phyloP scores from a whole-genome alignment of 495 filamentous ascomycete genomes.

The Annulohypoxylon maeteangense region DNA sequence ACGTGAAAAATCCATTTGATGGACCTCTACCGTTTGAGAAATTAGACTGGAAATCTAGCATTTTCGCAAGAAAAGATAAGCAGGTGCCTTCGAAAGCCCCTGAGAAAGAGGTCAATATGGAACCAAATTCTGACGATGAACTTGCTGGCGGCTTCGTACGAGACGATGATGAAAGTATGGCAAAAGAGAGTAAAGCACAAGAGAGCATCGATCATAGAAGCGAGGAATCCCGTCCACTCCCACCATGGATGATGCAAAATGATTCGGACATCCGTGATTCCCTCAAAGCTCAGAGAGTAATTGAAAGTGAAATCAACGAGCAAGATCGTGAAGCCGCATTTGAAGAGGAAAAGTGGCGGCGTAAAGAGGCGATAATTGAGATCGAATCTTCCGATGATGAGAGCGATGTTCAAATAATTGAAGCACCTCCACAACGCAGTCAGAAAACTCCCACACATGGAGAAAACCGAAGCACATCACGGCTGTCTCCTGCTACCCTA shows the following conservation, averaged over 20 bases:
- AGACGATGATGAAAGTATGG: conserved; percentile 51
- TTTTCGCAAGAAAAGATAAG: conserved; percentile 63
- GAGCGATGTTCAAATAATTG: conserved; percentile 67
- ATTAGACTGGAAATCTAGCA: conserved; percentile 72
- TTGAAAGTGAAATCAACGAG: conserved; percentile 59
- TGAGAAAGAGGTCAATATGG: conserved; percentile 38
- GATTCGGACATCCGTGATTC: conserved; percentile 63
- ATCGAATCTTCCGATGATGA: conserved; percentile 60
- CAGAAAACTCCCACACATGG: conserved; percentile 21
- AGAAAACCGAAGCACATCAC: conserved; percentile 17
- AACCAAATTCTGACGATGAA: conserved; percentile 58
- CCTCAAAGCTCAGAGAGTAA: conserved; percentile 56
- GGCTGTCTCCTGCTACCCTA: conserved; percentile 39
- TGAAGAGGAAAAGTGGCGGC: conserved; percentile 55
- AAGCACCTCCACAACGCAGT: conserved; percentile 49
- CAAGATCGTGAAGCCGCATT: conserved; percentile 64
- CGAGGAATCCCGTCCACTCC: conserved; percentile 65
- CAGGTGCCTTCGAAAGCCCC: conserved; percentile 37
- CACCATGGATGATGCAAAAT: conserved; percentile 82
- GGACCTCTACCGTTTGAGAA: conserved; percentile 92
- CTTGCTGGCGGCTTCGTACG: conserved; percentile 77
- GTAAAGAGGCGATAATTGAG: conserved; percentile 52
- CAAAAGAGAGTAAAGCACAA: conserved; percentile 12
- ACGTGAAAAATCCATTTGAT: conserved; percentile 68
- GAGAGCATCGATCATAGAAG: conserved; percentile 2